Evolutionary conservation across 1,284 basidiomycete genomes (phyloP), one percentile per base, ranked within the genome.

Genomic region (Heliocybe sulcata): DNA sequence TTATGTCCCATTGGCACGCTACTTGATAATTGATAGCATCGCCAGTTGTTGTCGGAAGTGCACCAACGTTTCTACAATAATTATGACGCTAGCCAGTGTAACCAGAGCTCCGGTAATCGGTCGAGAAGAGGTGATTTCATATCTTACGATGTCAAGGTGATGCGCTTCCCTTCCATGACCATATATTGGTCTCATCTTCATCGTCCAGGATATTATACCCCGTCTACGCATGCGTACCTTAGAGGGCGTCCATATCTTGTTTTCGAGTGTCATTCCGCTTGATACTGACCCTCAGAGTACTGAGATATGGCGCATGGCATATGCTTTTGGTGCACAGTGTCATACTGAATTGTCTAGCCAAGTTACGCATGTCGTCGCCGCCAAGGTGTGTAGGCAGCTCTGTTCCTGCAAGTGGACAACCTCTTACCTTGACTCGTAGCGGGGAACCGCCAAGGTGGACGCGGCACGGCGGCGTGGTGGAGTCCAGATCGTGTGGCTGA

Each of bases 221-320:
- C 75, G 77, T 53, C 79, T 95, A 67, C 91, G 97, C 58, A 67
- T 76, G 22, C 77, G 83, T 56, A 89, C 92, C 0, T 77, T 99
- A 19, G 74, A 79, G 25, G 92, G 88, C 23, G 81, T 87, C 47
- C 82, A 88, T 62, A 80, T 99, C 25, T 77, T 95, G 27, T 98
- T 99, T 69, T 97, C 95, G 0, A 91, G 92, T 53, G 85, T 99
- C 47, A 94, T 98, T 55, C 94, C 96, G 1, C 81, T 95, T 23
- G 87, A 93, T 59, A 83, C 82, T 8, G 74, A 75, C 57, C 87
- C 92, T 26, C 87, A 94, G 65, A 76, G 81, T 9, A 89, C 90
- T 14, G 92, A 96, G 60, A 83, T 94, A 52, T 98, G 95, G 95
- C 80, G 82, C 57, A 79, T 88, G 62, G 93, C 96, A 3, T 77